These are phyloP conservation scores for Onygena corvina DNA, from an alignment of 2,329 filamentous ascomycete genomes.

Conservation along the genomic window DNA sequence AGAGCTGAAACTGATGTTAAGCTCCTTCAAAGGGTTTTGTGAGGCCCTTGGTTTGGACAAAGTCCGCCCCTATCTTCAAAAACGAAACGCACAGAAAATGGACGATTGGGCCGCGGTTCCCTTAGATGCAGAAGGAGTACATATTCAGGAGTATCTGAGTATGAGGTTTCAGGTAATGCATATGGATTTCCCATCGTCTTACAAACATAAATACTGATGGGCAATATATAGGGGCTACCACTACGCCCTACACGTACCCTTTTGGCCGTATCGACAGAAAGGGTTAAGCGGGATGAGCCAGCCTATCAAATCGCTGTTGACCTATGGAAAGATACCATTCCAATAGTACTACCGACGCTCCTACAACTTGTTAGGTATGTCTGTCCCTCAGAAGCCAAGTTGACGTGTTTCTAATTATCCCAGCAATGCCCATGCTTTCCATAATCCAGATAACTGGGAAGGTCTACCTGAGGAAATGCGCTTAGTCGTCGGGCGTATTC, in stretches of 20 bases:
- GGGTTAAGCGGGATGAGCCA: conserved; percentile 59
- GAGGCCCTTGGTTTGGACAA: conserved; percentile 65
- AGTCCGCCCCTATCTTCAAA: conserved; percentile 66
- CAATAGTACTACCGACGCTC: conserved; percentile 70
- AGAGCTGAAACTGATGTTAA: conserved; percentile 55
- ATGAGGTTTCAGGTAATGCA: conserved; percentile 53
- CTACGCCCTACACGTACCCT: conserved; percentile 82
- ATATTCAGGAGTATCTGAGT: conserved; percentile 66
- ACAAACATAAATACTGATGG: background rate
- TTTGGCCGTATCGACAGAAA: conserved; percentile 83
- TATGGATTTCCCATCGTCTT: conserved; percentile 3
- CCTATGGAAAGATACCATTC: conserved; percentile 77
- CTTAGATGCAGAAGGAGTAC: conserved; percentile 66
- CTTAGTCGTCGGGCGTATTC: conserved; percentile 62
- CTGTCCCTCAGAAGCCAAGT: background rate
- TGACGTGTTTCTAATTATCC: conserved; percentile 12
- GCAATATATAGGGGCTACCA: conserved; percentile 49
- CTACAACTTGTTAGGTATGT: conserved; percentile 64
- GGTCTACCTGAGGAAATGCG: conserved; percentile 64
- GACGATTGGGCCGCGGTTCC: conserved; percentile 70
- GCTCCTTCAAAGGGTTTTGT: conserved; percentile 67
- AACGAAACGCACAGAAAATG: conserved; percentile 59
- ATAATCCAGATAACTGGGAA: conserved; percentile 75
- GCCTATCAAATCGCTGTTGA: conserved; percentile 63
- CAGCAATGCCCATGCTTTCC: conserved; percentile 80